Evolutionary conservation across 2,329 filamentous ascomycete genomes (phyloP).

Genomic region (Pyricularia sp.): DNA sequence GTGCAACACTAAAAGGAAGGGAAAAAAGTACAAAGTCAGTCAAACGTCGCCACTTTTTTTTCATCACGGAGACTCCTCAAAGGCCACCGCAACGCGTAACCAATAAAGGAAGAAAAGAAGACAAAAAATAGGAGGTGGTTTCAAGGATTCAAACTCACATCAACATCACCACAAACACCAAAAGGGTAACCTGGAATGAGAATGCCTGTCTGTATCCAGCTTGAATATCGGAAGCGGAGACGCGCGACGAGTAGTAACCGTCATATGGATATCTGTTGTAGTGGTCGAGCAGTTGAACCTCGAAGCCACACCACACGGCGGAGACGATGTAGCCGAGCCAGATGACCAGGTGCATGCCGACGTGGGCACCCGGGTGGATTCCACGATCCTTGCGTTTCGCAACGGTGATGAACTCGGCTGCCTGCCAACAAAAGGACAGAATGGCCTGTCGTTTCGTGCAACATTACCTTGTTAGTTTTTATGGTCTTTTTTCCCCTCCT

Average conservation of each 20-base stretch:
- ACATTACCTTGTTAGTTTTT: background rate
- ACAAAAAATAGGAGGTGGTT: too few species aligned
- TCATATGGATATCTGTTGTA: background rate
- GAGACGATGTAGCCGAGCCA: slow-evolving; percentile 18
- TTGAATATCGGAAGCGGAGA: too few species aligned
- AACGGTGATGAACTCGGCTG: slow-evolving; percentile 24
- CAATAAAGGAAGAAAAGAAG: background rate
- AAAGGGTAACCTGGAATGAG: background rate
- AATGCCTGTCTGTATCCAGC: background rate
- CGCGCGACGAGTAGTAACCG: background rate
- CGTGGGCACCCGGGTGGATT: slow-evolving; percentile 30
- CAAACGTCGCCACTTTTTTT: background rate
- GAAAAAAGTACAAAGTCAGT: background rate
- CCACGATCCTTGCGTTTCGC: slow-evolving; percentile 18
- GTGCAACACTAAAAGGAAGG: slow-evolving; percentile 4
- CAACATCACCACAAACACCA: background rate
- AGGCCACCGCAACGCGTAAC: too few species aligned
- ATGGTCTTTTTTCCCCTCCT: background rate
- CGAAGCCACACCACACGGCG: background rate
- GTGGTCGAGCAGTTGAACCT: background rate
- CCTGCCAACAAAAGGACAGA: slow-evolving; percentile 23
- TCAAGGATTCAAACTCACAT: background rate
- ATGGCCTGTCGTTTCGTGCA: slow-evolving; percentile 15
- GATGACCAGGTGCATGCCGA: slow-evolving; percentile 27
- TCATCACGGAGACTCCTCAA: too few species aligned